Base-by-base conservation (phyloP, 768 basidiomycete genomes). In the Lentinus brumalis region DNA sequence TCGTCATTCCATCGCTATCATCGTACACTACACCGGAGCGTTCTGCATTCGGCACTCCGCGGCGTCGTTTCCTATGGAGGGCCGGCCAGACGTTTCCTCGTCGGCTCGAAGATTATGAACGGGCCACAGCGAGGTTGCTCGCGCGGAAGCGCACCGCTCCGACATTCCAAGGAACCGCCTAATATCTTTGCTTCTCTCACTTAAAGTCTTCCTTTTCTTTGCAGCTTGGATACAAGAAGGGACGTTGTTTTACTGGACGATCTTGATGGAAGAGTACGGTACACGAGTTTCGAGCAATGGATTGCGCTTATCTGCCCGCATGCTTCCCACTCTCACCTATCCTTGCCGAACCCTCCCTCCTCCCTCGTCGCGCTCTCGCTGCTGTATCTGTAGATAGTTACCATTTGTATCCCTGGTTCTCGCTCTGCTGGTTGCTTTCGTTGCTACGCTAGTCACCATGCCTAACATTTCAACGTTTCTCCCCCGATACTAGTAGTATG, bases 341-440 rank as follows among this genome's bases (percentile, higher is more conserved):
- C 3, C 12, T 29, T 26, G 21, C 21, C 21, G 21, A 26, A 12
- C 46, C 29, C 44, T n/a, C n/a, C n/a, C 21, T 3, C n/a, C 44
- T 8, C 16, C 21, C 46, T 49, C 26, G 21, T 49, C 14, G 46
- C 9, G 21, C 8, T 49, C 46, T 29, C 21, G 26, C 46, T 49
- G 46, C 46, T 49, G 46, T 49, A 49, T 49, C 12, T 49, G 46
- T 49, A 49, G 46, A 49, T 49, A 49, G 46, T 29, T 49, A 26
- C 8, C 2, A 2, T 29, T 14, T 49, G 46, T 49, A 49, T 49
- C 46, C 12, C 29, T 49, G 29, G 21, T 14, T 29, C 29, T 26
- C 46, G 46, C 46, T 49, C 46, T 49, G 12, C 46, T 18, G 29
- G 21, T 49, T 29, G 46, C 46, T 49, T 26, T 49, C 46, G 26